Base-by-base conservation (phyloP, 805 yeast genomes). In the Saccharomycopsis oosterbeekiorum region DNA sequence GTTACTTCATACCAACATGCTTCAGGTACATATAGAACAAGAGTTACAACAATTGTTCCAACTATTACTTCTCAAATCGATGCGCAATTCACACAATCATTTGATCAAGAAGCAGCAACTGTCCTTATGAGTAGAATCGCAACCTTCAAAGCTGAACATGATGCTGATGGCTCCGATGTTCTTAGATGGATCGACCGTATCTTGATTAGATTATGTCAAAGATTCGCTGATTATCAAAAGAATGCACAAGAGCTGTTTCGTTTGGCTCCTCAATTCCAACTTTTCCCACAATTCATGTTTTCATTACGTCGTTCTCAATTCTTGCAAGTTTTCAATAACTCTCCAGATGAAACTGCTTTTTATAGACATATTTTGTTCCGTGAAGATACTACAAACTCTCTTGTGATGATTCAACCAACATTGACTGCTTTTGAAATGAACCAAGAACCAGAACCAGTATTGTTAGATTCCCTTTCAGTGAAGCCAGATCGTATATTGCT, bases 331-430 rank as follows among this genome's bases (percentile, higher is more conserved):
- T 85, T 85, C 73, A 84, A 84, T 68, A 82, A 81, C 66, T 84
- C 89, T 0, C 90, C 90, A 0, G 90, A 85, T 72, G 90, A 85
- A 70, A 84, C 90, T 5, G 78, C 84, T 17, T 85, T 79, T 68
- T 78, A 82, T 63, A 78, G 88, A 68, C 89, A 84, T 67, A 76
- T 82, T 41, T 80, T 84, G 68, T 72, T 82, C 68, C 80, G 80
- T 50, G 89, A 84, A 70, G 88, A 85, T 67, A 77, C 82, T 19
- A 74, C 76, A 41, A 84, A 84, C 65, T 78, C 88, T 0, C 74
- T 84, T 65, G 78, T 82, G 43, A 85, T 85, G 88, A 83, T 85
- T 63, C 89, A 85, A 69, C 89, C 90, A 37, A 80, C 87, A 1
- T 75, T 85, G 67, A 78, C 85, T 2, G 74, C 85, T 12, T 85